A percentile compares a stretch with the other conserved stretches of the same genome.
phyloP scores from a whole-genome alignment of 306 rosid species.

The Dryas drummondii region DNA sequence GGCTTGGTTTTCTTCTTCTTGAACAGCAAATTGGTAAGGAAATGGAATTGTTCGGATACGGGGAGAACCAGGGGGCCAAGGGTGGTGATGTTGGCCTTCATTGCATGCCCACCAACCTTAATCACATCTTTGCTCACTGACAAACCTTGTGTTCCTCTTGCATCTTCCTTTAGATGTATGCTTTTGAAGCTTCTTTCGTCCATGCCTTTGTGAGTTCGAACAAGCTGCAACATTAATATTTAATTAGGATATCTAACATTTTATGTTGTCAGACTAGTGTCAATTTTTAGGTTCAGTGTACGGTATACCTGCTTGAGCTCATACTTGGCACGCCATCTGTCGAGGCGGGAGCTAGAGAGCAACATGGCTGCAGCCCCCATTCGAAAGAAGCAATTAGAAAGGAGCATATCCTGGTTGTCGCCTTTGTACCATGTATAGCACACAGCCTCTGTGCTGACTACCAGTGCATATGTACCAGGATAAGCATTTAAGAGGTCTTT shows the following conservation, averaged over 20 bases:
- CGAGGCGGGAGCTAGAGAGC: constrained; percentile 46
- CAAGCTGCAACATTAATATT: constrained; percentile 33
- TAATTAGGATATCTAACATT: too few species aligned
- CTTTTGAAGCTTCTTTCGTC: constrained; percentile 49
- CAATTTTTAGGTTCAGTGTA: background rate
- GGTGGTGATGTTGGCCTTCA: constrained; percentile 8
- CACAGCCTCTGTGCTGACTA: constrained; percentile 65
- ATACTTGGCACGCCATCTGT: constrained; percentile 69
- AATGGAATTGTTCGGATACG: background rate
- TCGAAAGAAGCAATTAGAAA: constrained; percentile 70
- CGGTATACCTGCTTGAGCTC: constrained; percentile 51
- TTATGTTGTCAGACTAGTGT: too few species aligned
- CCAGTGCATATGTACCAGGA: constrained; percentile 54
- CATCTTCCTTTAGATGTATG: constrained; percentile 52
- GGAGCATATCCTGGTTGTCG: constrained; percentile 46
- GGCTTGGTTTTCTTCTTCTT: background rate
- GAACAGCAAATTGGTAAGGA: background rate
- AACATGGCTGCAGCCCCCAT: constrained; percentile 67
- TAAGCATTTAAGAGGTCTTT: constrained; percentile 60
- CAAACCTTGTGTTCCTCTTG: constrained; percentile 43
- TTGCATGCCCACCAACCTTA: constrained; percentile 50
- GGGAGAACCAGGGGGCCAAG: constrained; percentile 7
- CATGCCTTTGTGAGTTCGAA: constrained; percentile 61
- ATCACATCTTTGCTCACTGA: constrained; percentile 46
- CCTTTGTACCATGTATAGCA: constrained; percentile 62